These are phyloP conservation scores for Acarospora socialis DNA, from an alignment of 2,329 filamentous ascomycete genomes.

Conservation along the genomic window DNA sequence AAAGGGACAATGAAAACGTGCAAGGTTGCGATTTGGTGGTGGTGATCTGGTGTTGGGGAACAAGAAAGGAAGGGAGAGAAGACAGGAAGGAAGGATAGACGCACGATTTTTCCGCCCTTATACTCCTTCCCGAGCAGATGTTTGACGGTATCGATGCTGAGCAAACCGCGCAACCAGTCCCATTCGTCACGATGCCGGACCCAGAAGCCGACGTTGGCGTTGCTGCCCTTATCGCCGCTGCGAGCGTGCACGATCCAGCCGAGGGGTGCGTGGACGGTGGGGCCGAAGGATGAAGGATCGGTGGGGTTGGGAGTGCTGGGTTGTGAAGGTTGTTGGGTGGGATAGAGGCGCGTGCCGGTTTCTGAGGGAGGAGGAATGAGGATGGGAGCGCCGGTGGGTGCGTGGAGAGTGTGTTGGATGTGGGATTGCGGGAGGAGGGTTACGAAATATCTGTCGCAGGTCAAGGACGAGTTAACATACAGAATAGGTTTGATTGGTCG, in stretches of 20 bases:
- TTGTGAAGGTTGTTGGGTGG: constrained; percentile 7
- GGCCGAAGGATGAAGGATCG: constrained; percentile 16
- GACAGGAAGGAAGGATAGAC: too few relatives aligned
- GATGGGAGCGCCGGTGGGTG: too few relatives aligned
- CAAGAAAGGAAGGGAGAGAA: too few relatives aligned
- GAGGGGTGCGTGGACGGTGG: constrained; percentile 23
- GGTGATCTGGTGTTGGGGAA: too few relatives aligned
- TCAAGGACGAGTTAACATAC: constrained; percentile 20
- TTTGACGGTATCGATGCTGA: too few relatives aligned
- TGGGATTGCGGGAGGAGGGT: constrained; percentile 21
- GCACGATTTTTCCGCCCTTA: too few relatives aligned
- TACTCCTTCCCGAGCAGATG: too few relatives aligned
- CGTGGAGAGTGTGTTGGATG: constrained; percentile 19
- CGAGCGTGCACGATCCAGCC: constrained; percentile 32
- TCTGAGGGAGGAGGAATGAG: constrained; percentile 9
- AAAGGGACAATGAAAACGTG: too few relatives aligned
- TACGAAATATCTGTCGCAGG: constrained; percentile 31
- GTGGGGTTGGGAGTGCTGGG: constrained; percentile 11
- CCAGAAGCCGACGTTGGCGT: constrained; percentile 30
- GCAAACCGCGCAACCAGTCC: constrained; percentile 26
- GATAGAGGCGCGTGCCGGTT: constrained; percentile 15
- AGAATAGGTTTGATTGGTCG: neutral
- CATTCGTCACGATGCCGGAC: constrained; percentile 17
- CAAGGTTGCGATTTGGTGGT: too few relatives aligned
- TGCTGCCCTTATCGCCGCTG: constrained; percentile 28